phyloP scores from a whole-genome alignment of 495 filamentous ascomycete species.

The Talaromyces thailandensis region DNA sequence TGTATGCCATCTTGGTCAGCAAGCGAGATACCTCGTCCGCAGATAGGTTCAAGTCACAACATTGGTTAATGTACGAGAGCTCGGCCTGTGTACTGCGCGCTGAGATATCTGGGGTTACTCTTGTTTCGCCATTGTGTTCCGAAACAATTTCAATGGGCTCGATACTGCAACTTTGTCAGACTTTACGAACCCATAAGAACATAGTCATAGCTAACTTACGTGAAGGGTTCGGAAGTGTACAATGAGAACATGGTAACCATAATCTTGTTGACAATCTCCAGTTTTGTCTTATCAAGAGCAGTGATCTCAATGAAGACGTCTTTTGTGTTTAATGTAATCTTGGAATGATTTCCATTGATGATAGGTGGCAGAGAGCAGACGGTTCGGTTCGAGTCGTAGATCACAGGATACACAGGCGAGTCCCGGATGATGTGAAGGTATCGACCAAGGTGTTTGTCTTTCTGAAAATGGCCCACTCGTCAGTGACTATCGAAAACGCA shows the following conservation, averaged over 20 bases:
- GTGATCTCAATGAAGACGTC: constrained; percentile 98
- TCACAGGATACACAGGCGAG: constrained; percentile 91
- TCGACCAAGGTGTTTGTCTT: constrained; percentile 70
- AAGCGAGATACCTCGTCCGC: constrained; percentile 63
- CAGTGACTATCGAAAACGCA: neutral
- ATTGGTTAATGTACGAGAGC: constrained; percentile 84
- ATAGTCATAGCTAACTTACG: constrained; percentile 27
- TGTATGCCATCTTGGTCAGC: constrained; percentile 78
- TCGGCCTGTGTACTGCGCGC: constrained; percentile 71
- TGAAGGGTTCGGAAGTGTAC: constrained; percentile 83
- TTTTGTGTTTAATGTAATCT: constrained; percentile 80
- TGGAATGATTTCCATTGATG: constrained; percentile 95
- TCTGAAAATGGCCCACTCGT: constrained; percentile 30
- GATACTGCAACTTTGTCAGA: constrained; percentile 35
- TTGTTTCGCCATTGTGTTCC: constrained; percentile 75
- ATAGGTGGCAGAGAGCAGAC: constrained; percentile 95
- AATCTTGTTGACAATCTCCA: constrained; percentile 90
- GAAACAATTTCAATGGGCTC: constrained; percentile 90
- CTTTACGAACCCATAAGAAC: neutral
- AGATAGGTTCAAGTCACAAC: constrained; percentile 71
- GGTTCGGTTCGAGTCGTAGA: constrained; percentile 77
- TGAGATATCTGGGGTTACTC: constrained; percentile 69
- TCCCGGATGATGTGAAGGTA: constrained; percentile 91
- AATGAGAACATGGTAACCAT: constrained; percentile 95
- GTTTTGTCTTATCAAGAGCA: constrained; percentile 92